Evolutionary conservation across 2,329 filamentous ascomycete species (phyloP).

Genomic region (Ramularia collo-cygni): DNA sequence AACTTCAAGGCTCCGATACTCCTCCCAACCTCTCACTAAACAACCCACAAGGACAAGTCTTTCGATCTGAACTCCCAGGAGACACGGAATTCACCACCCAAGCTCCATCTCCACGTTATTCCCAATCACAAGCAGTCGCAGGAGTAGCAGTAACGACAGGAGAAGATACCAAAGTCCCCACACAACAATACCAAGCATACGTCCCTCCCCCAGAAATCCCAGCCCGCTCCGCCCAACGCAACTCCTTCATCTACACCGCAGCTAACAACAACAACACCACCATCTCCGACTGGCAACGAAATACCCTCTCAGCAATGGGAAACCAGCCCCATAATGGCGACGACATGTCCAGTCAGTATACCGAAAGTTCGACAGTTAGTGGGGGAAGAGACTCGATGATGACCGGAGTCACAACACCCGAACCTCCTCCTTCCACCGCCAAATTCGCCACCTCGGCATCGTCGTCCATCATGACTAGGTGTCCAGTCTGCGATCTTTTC

Average conservation of each 20-base stretch:
- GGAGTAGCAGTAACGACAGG: neutral
- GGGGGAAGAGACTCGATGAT: too few relatives aligned
- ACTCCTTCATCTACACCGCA: slow-evolving; percentile 9
- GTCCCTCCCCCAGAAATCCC: slow-evolving; percentile 7
- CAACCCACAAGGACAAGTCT: slow-evolving; percentile 16
- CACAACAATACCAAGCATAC: slow-evolving; percentile 18
- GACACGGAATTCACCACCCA: slow-evolving; percentile 15
- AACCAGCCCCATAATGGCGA: neutral
- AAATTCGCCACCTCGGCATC: neutral
- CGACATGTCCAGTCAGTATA: neutral
- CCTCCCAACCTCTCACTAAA: slow-evolving; percentile 14
- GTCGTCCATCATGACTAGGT: slow-evolving; percentile 14
- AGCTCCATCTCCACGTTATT: slow-evolving; percentile 1
- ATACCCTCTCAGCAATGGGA: slow-evolving; percentile 2
- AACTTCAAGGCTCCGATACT: slow-evolving; percentile 38
- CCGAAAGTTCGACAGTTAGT: neutral
- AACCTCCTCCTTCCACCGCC: slow-evolving; percentile 2
- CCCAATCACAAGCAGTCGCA: too few relatives aligned
- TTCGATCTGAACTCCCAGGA: slow-evolving; percentile 25
- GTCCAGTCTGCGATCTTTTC: slow-evolving; percentile 28
- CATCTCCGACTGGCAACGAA: slow-evolving; percentile 17
- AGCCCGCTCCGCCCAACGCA: slow-evolving; percentile 9
- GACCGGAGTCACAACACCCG: slow-evolving; percentile 1
- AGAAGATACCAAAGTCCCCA: too few relatives aligned
- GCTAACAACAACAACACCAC: slow-evolving; percentile 8